Conservation (phyloP, 2,329 filamentous ascomycete genomes). For the Paracorniculantispora psalliotae region DNA sequence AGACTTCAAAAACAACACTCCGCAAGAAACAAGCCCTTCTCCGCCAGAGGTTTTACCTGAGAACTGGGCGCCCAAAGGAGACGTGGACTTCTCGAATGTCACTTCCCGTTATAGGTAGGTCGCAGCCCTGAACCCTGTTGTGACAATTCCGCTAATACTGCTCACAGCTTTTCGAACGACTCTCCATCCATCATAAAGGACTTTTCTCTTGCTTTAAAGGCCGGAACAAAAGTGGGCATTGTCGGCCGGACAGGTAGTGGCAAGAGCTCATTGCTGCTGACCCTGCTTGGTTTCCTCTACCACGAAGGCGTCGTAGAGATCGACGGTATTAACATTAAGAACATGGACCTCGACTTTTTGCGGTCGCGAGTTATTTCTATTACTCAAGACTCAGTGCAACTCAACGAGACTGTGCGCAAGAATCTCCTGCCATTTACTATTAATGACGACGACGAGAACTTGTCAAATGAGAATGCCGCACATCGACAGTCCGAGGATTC, state of each 20-base stretch:
- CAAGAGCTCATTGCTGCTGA: constrained; percentile 1
- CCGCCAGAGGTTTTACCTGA: neutral
- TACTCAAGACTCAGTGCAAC: constrained; percentile 41
- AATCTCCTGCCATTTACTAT: constrained; percentile 28
- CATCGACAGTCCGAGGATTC: neutral
- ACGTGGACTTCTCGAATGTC: neutral
- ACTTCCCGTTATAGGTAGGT: neutral
- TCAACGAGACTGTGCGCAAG: constrained; percentile 37
- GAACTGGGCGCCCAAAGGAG: neutral
- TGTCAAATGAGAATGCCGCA: neutral
- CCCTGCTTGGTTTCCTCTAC: neutral
- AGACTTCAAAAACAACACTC: neutral
- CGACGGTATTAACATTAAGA: constrained; percentile 37
- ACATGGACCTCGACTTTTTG: constrained; percentile 33
- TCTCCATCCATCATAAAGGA: neutral
- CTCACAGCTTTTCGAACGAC: neutral
- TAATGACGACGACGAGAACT: neutral
- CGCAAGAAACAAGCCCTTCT: neutral
- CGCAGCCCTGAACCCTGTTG: neutral
- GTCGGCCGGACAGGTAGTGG: neutral
- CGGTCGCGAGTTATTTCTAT: constrained; percentile 37
- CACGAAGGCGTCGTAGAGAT: constrained; percentile 29
- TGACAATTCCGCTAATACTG: neutral
- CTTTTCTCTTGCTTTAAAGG: neutral
- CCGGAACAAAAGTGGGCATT: neutral